A percentile compares a stretch with the other conserved stretches of the same genome.
phyloP scores from a whole-genome alignment of 2,329 filamentous ascomycete genomes.

The Alternaria brassicicola region DNA sequence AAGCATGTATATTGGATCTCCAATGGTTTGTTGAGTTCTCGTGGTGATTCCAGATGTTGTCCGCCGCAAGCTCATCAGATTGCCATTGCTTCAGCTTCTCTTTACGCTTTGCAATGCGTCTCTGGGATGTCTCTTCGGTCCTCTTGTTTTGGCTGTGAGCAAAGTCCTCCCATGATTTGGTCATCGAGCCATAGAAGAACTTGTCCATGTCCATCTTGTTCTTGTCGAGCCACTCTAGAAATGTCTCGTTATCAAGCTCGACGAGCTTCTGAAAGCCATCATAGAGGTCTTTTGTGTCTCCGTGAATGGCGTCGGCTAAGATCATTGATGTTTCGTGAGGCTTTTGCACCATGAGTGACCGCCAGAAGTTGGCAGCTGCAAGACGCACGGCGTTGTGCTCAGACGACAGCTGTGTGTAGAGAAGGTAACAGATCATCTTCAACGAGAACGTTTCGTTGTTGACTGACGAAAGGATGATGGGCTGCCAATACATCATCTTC shows the following conservation, averaged over 20 bases:
- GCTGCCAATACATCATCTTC: conserved; percentile 94
- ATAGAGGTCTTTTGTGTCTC: conserved; percentile 73
- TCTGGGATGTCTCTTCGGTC: conserved; percentile 75
- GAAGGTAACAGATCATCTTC: conserved; percentile 86
- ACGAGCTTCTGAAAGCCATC: conserved; percentile 82
- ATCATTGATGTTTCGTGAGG: conserved; percentile 78
- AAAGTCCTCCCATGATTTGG: conserved; percentile 86
- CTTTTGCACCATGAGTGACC: conserved; percentile 93
- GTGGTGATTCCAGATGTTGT: conserved; percentile 78
- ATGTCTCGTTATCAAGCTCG: conserved; percentile 86
- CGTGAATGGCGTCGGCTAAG: conserved; percentile 71
- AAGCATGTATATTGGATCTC: conserved; percentile 93
- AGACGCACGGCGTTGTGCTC: conserved; percentile 69
- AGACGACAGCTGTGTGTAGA: conserved; percentile 87
- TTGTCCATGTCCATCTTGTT: conserved; percentile 78
- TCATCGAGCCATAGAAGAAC: conserved; percentile 81
- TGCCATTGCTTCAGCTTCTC: conserved; percentile 86
- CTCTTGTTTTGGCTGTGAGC: conserved; percentile 80
- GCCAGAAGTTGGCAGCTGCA: conserved; percentile 82
- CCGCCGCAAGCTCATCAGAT: conserved; percentile 68
- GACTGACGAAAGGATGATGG: conserved; percentile 79
- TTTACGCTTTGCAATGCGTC: conserved; percentile 73
- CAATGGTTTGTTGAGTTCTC: conserved; percentile 86
- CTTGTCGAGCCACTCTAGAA: conserved; percentile 85
- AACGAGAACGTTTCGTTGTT: conserved; percentile 81